A percentile compares a stretch with the other conserved stretches of the same genome.
Conservation (phyloP, 352 stramenopile genomes). For the Phytophthora podocarpi region DNA sequence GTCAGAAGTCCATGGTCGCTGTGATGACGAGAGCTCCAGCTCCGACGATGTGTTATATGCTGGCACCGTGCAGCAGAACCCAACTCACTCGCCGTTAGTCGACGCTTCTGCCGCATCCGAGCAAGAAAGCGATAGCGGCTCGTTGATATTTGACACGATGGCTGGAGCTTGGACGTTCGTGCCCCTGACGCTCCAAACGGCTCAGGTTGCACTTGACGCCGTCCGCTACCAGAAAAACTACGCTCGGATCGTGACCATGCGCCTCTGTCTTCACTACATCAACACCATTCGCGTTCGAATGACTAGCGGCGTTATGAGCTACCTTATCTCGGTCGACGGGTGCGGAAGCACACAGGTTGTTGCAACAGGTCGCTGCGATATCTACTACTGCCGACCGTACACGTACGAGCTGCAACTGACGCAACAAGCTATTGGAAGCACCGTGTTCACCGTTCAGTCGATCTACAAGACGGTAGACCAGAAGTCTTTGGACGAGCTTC, state of each 20-base stretch:
- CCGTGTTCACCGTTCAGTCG: constrained; percentile 45
- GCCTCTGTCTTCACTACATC: constrained; percentile 49
- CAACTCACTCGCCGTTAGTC: background rate
- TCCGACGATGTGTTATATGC: background rate
- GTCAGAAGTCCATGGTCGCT: constrained; percentile 9
- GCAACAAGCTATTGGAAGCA: constrained; percentile 33
- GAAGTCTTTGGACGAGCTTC: constrained; percentile 38
- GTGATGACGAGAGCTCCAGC: constrained; percentile 11
- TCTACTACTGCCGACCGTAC: constrained; percentile 50
- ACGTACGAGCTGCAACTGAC: constrained; percentile 50
- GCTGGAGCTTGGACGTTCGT: constrained; percentile 26
- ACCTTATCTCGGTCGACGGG: constrained; percentile 45
- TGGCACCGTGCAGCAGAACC: background rate
- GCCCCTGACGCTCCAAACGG: constrained; percentile 19
- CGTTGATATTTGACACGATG: constrained; percentile 18
- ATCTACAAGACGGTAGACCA: constrained; percentile 45
- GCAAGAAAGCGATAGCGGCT: background rate
- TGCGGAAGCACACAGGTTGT: constrained; percentile 33
- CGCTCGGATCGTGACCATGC: constrained; percentile 31
- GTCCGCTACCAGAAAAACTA: constrained; percentile 53
- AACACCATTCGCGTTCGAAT: constrained; percentile 34
- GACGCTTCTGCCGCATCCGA: background rate
- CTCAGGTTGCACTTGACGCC: constrained; percentile 40
- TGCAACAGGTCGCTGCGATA: constrained; percentile 43
- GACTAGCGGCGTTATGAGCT: constrained; percentile 27